Conservation (phyloP, 257 asterid genomes). For the Rubia yunnanensis region DNA sequence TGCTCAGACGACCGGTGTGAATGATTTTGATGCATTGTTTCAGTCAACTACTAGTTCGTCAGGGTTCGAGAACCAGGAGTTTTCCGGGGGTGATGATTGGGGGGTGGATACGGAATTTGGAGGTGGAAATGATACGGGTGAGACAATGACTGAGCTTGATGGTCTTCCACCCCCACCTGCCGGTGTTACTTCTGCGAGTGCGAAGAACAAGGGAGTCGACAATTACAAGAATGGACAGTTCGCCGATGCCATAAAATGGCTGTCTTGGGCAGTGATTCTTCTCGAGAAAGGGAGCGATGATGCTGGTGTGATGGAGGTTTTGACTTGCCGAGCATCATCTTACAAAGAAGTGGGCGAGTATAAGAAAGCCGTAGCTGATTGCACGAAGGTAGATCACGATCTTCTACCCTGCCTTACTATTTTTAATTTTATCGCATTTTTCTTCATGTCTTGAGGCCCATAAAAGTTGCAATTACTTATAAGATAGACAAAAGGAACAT, state of each 20-base stretch:
- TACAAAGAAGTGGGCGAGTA: slow-evolving; percentile 98
- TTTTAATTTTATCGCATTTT: not conserved
- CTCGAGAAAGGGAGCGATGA: slow-evolving; percentile 58
- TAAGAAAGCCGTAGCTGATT: slow-evolving; percentile 99
- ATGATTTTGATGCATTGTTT: slow-evolving; percentile 49
- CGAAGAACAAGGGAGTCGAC: slow-evolving; percentile 53
- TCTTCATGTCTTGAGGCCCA: not conserved
- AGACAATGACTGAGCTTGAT: slow-evolving; percentile 68
- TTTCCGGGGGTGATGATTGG: slow-evolving; percentile 61
- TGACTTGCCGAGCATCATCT: slow-evolving; percentile 73
- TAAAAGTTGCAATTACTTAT: not conserved
- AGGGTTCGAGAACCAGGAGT: slow-evolving; percentile 31
- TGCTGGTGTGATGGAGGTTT: slow-evolving; percentile 32
- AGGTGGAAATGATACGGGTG: slow-evolving; percentile 41
- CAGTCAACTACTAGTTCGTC: slow-evolving; percentile 18
- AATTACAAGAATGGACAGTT: slow-evolving; percentile 86
- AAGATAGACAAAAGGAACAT: not conserved
- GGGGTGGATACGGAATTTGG: slow-evolving; percentile 45
- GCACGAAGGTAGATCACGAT: slow-evolving; percentile 59
- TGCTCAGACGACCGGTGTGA: slow-evolving; percentile 22
- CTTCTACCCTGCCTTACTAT: not conserved
- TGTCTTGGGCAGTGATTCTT: slow-evolving; percentile 60
- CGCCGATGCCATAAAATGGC: slow-evolving; percentile 95
- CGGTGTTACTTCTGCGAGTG: slow-evolving; percentile 63
- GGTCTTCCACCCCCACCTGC: slow-evolving; percentile 92